Conservation (phyloP, 495 filamentous ascomycete species). For the Penicillium diatomitis region DNA sequence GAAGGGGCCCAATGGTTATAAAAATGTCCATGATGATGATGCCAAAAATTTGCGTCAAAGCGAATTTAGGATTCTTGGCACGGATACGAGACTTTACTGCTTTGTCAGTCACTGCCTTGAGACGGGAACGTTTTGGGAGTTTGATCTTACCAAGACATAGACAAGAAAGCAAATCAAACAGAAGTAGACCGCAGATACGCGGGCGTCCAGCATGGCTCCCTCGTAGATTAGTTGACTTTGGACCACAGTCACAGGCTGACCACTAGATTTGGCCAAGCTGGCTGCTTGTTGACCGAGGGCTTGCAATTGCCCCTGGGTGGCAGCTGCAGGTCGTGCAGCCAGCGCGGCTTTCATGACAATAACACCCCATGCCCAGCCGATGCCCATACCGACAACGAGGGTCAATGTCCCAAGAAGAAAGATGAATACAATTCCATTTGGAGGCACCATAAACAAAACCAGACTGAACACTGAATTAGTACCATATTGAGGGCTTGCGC, state of each 20-base stretch:
- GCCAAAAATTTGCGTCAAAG: constrained; percentile 25
- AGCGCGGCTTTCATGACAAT: constrained; percentile 32
- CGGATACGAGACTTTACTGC: constrained; percentile 24
- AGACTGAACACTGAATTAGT: constrained; percentile 14
- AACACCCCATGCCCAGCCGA: constrained; percentile 36
- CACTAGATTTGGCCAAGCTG: constrained; percentile 26
- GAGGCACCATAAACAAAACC: constrained; percentile 29
- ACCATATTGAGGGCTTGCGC: not conserved
- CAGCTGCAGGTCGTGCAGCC: constrained; percentile 28
- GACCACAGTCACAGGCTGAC: constrained; percentile 11
- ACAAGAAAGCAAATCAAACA: constrained; percentile 28
- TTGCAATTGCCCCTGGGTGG: constrained; percentile 23
- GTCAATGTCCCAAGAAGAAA: constrained; percentile 26
- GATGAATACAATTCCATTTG: constrained; percentile 29
- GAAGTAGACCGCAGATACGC: constrained; percentile 27
- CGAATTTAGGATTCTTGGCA: constrained; percentile 30
- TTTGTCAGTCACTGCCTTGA: not conserved
- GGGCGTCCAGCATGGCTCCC: constrained; percentile 34
- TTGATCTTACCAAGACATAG: constrained; percentile 23
- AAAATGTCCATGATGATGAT: constrained; percentile 32
- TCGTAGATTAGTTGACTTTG: constrained; percentile 22
- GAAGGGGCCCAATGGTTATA: constrained; percentile 23
- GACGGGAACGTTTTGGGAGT: not conserved
- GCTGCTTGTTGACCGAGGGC: constrained; percentile 23
- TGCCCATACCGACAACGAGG: constrained; percentile 26